Conservation (phyloP, 257 asterid species). For the Jaltomata sinuosa region DNA sequence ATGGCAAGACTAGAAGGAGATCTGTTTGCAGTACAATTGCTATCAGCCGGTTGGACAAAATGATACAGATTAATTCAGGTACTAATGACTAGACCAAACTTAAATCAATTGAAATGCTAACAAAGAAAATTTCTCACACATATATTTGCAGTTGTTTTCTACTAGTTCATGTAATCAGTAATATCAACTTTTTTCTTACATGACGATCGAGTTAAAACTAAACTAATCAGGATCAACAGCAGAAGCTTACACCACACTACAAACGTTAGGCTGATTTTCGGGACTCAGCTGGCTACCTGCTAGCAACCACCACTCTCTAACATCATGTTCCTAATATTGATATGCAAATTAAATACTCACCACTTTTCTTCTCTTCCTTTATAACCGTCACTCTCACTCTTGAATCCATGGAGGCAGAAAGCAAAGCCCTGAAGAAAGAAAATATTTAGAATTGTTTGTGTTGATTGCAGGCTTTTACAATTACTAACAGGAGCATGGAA, state of each 20-base stretch:
- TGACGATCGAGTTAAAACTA: too few relatives aligned
- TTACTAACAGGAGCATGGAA: neutral
- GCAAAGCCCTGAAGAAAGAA: constrained; percentile 45
- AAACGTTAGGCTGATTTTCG: neutral
- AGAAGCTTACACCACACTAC: too few relatives aligned
- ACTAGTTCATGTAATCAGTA: too few relatives aligned
- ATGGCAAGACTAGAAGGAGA: neutral
- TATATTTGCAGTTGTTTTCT: too few relatives aligned
- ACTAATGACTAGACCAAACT: too few relatives aligned
- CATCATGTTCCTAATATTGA: neutral
- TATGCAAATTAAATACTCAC: constrained; percentile 20
- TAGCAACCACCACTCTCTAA: neutral
- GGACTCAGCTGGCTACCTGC: neutral
- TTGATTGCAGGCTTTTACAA: neutral
- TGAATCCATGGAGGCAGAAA: constrained; percentile 82
- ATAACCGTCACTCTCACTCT: constrained; percentile 70
- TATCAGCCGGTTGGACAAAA: neutral
- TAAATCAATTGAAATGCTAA: too few relatives aligned
- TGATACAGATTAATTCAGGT: neutral
- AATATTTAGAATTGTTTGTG: constrained; percentile 1
- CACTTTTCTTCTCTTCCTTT: constrained; percentile 40
- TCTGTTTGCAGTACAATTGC: neutral
- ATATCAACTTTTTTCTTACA: too few relatives aligned
- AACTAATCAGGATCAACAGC: too few relatives aligned
- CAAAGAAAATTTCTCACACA: too few relatives aligned